A percentile compares a stretch with the other conserved stretches of the same genome.
These are phyloP conservation scores for Pichia manshurica DNA, from an alignment of 805 yeast genomes.

Conservation along the genomic window DNA sequence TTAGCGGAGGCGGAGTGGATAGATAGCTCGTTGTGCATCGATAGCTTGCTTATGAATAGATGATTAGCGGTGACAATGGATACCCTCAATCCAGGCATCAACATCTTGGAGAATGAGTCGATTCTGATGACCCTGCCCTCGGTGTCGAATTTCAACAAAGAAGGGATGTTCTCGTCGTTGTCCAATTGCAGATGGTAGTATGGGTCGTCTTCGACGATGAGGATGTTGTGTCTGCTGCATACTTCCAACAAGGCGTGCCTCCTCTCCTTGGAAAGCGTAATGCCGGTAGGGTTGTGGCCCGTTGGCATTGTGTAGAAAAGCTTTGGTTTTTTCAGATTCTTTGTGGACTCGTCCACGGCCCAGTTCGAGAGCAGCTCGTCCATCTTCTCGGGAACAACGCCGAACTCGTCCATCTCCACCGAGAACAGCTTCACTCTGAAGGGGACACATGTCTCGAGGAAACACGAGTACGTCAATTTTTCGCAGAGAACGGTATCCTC, in stretches of 20 bases:
- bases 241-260: slow-evolving; percentile 53
- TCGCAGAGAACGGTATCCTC: slow-evolving; percentile 75
- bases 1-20: slow-evolving; percentile 74
- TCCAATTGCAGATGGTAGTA: slow-evolving; percentile 70
- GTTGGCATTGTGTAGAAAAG: slow-evolving; percentile 66
- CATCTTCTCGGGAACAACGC: slow-evolving; percentile 69
- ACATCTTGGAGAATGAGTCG: slow-evolving; percentile 72
- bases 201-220: slow-evolving; percentile 82
- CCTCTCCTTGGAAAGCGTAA: slow-evolving; percentile 52
- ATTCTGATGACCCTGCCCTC: slow-evolving; percentile 76
- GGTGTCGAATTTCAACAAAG: slow-evolving; percentile 61
- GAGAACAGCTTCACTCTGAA: slow-evolving; percentile 65
- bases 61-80: slow-evolving; percentile 72
- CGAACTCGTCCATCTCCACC: slow-evolving; percentile 70
- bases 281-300: slow-evolving; percentile 85
- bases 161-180: slow-evolving; percentile 46
- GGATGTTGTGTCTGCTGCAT: slow-evolving; percentile 60
- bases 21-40: slow-evolving; percentile 60
- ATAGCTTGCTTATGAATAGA: slow-evolving; percentile 43
- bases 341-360: slow-evolving; percentile 35
- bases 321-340: slow-evolving; percentile 40
- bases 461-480: slow-evolving; percentile 77
- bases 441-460: slow-evolving; percentile 75
- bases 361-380: slow-evolving; percentile 60
- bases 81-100: slow-evolving; percentile 72